Percentiles rank a stretch among this genome's conserved stretches.
Evolutionary conservation across 2,329 filamentous ascomycete genomes (phyloP).

Genomic region (Ophiostoma perfectum): DNA sequence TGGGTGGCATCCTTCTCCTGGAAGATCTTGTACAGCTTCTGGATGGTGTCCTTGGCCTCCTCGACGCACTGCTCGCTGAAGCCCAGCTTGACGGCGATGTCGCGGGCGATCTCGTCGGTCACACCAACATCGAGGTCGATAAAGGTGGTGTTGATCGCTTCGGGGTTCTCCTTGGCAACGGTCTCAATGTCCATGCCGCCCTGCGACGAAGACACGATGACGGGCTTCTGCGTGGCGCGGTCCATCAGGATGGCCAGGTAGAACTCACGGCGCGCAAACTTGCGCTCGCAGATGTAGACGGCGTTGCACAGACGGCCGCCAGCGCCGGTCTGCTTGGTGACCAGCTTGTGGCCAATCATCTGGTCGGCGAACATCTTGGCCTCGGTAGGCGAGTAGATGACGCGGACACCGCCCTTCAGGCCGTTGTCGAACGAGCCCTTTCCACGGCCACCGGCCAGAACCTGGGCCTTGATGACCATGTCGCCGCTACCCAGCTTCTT

Average conservation of each 20-base stretch:
- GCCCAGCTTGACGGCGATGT: constrained; percentile 84
- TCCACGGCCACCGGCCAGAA: constrained; percentile 93
- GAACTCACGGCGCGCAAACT: constrained; percentile 98
- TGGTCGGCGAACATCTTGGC: constrained; percentile 97
- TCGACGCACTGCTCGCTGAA: constrained; percentile 98
- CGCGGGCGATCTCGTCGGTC: constrained; percentile 87
- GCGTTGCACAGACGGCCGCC: constrained; percentile 89
- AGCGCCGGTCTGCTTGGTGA: constrained; percentile 98
- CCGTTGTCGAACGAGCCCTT: constrained; percentile 98
- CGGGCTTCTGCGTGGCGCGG: constrained; percentile 79
- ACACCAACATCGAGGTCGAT: constrained; percentile 93
- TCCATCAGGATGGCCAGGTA: constrained; percentile 99
- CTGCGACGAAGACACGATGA: constrained; percentile 96
- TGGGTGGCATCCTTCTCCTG: constrained; percentile 97
- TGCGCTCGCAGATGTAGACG: constrained; percentile 99
- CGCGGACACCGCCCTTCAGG: constrained; percentile 95
- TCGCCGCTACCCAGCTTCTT: constrained; percentile 89
- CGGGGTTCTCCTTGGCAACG: constrained; percentile 95
- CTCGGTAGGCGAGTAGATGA: constrained; percentile 96
- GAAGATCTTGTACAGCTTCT: constrained; percentile 99
- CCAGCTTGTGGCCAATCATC: constrained; percentile 99
- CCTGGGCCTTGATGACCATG: constrained; percentile 99
- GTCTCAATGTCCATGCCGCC: constrained; percentile 99
- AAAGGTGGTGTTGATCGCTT: constrained; percentile 89
- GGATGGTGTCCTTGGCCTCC: constrained; percentile 90